These are phyloP conservation scores for Populus tomentosa DNA, from an alignment of 441 rosid genomes.

Conservation along the genomic window DNA sequence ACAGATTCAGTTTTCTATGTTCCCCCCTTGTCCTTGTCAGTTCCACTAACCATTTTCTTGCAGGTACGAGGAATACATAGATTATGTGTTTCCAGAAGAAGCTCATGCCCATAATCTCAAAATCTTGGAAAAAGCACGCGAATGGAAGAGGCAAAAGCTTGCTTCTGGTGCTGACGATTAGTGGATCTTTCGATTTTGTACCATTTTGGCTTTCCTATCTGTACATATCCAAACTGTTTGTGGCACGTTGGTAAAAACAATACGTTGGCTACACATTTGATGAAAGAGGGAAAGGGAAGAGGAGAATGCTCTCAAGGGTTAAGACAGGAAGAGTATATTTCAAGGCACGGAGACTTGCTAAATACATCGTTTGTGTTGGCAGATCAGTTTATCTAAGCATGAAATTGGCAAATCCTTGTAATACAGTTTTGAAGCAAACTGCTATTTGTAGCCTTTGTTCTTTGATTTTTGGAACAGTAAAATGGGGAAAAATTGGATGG, in stretches of 20 bases:
- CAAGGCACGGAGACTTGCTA: background rate
- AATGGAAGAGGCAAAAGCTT: slow-evolving; percentile 78
- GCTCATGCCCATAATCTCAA: slow-evolving; percentile 67
- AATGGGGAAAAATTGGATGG: background rate
- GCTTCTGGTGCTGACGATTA: slow-evolving; percentile 41
- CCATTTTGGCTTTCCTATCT: background rate
- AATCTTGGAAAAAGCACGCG: slow-evolving; percentile 78
- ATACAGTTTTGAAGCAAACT: background rate
- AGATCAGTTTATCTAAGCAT: background rate
- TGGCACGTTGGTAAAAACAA: background rate
- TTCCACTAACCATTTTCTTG: background rate
- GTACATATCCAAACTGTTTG: slow-evolving; percentile 1
- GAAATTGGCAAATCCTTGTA: background rate
- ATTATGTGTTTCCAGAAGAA: slow-evolving; percentile 84
- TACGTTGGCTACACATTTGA: background rate
- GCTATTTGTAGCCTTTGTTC: background rate
- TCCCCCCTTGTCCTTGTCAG: background rate
- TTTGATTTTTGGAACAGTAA: background rate
- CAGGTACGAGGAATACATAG: slow-evolving; percentile 83
- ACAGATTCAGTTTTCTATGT: background rate
- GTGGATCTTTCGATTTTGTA: background rate
- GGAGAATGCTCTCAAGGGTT: background rate
- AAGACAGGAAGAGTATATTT: background rate
- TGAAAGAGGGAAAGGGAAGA: background rate
- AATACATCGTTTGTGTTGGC: background rate